Percentiles rank a stretch among this genome's conserved stretches.
These are phyloP conservation scores for Solanum etuberosum DNA, from an alignment of 257 asterid genomes.

Conservation along the genomic window DNA sequence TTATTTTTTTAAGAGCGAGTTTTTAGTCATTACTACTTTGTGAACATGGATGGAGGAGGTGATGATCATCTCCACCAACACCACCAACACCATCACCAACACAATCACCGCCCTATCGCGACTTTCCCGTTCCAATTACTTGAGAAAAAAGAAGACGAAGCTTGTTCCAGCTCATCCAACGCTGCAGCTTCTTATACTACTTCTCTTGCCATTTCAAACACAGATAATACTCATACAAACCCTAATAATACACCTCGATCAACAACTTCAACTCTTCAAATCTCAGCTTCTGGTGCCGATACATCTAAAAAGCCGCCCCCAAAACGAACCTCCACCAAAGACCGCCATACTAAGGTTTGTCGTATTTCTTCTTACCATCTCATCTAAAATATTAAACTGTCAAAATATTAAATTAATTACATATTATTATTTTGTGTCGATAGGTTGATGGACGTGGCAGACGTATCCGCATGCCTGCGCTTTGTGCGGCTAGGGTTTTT, in stretches of 20 bases:
- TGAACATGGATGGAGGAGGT: slow-evolving; percentile 85
- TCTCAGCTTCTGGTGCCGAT: slow-evolving; percentile 20
- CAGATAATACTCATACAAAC: slow-evolving; percentile 17
- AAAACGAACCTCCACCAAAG: slow-evolving; percentile 74
- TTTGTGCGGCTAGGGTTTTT: slow-evolving; percentile 95
- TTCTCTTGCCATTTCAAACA: slow-evolving; percentile 23
- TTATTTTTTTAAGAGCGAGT: not conserved
- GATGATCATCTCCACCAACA: slow-evolving; percentile 60
- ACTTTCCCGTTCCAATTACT: slow-evolving; percentile 78
- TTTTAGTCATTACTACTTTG: slow-evolving; percentile 9
- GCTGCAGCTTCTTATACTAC: slow-evolving; percentile 18
- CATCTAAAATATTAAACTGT: not conserved
- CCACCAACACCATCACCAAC: slow-evolving; percentile 38
- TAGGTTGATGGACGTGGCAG: slow-evolving; percentile 84
- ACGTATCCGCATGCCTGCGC: slow-evolving; percentile 94
- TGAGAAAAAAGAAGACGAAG: slow-evolving; percentile 59
- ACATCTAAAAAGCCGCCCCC: slow-evolving; percentile 61
- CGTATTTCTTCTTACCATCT: not conserved
- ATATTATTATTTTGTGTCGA: not conserved
- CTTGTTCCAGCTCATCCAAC: slow-evolving; percentile 21
- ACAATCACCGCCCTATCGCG: slow-evolving; percentile 4
- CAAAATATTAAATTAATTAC: not conserved
- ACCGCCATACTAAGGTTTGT: slow-evolving; percentile 60
- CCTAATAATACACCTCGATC: slow-evolving; percentile 22
- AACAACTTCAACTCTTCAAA: slow-evolving; percentile 22